Conservation (phyloP, 2,329 filamentous ascomycete genomes). For the Septoria petroselini region DNA sequence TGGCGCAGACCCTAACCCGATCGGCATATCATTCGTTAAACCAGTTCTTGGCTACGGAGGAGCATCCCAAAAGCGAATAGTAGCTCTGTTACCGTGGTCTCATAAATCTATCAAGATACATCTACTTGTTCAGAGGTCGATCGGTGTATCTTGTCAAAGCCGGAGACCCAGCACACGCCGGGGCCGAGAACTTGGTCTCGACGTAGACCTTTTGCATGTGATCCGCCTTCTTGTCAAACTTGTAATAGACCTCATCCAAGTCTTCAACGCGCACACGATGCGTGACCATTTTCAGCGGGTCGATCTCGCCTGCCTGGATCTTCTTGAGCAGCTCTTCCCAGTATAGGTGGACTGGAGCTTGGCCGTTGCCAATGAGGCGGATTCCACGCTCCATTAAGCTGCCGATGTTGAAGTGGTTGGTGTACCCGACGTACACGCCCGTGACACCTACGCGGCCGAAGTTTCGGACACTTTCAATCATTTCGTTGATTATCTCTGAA, state of each 20-base stretch:
- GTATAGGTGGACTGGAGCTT: constrained; percentile 75
- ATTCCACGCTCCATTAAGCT: constrained; percentile 84
- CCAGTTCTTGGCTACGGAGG: too few species aligned
- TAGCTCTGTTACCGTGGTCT: neutral
- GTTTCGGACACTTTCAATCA: constrained; percentile 69
- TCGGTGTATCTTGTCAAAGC: constrained; percentile 46
- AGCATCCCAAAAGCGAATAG: too few species aligned
- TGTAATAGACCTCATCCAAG: constrained; percentile 52
- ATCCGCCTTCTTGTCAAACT: constrained; percentile 69
- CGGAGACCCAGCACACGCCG: constrained; percentile 51
- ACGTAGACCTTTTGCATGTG: constrained; percentile 78
- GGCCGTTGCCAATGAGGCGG: constrained; percentile 67
- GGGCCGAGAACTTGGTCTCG: constrained; percentile 56
- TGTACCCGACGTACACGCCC: constrained; percentile 64
- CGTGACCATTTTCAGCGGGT: constrained; percentile 76
- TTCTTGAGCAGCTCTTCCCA: constrained; percentile 72
- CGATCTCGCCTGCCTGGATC: constrained; percentile 66
- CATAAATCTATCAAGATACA: neutral
- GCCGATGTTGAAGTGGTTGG: constrained; percentile 80
- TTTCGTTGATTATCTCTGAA: constrained; percentile 79
- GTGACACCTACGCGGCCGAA: constrained; percentile 75
- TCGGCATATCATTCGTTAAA: too few species aligned
- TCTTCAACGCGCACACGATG: constrained; percentile 62
- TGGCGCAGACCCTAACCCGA: too few species aligned
- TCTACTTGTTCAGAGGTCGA: neutral